A percentile compares a stretch with the other conserved stretches of the same genome.
These are phyloP conservation scores for Rutidosis leptorrhynchoides DNA, from an alignment of 129 eudicot genomes.

Conservation along the genomic window DNA sequence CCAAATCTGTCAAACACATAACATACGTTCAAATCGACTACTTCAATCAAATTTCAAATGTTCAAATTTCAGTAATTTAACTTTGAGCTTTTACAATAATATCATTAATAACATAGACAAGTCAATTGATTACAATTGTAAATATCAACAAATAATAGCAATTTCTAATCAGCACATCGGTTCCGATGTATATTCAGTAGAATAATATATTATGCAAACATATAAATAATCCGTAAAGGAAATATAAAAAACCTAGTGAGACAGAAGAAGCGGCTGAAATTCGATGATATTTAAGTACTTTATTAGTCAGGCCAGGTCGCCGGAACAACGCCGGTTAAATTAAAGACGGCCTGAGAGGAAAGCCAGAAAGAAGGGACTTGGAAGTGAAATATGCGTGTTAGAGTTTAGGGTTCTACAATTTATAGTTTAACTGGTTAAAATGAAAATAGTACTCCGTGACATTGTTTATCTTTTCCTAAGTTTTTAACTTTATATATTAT, in stretches of 20 bases:
- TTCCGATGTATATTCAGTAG: no score
- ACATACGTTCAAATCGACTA: background rate
- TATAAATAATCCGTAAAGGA: background rate
- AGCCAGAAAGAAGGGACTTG: background rate
- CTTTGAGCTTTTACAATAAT: no score
- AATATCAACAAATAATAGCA: no score
- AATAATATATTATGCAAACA: no score
- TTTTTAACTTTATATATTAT: no score
- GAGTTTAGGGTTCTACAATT: slow-evolving; percentile 18
- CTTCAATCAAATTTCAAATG: background rate
- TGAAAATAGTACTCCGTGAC: no score
- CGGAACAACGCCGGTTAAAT: slow-evolving; percentile 2
- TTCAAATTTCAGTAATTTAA: background rate
- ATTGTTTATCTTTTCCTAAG: no score
- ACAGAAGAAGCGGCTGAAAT: background rate
- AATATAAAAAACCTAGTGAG: background rate
- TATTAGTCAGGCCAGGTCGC: background rate
- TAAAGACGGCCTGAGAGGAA: background rate
- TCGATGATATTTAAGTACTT: background rate
- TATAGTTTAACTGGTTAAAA: background rate
- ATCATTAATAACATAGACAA: background rate
- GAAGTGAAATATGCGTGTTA: background rate
- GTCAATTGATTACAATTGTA: no score
- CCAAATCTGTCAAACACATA: slow-evolving; percentile 16
- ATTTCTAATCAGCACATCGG: no score